Evolutionary conservation across 192 early-diverging fungal species (phyloP).

Genomic region (Backusella tarrabulga): DNA sequence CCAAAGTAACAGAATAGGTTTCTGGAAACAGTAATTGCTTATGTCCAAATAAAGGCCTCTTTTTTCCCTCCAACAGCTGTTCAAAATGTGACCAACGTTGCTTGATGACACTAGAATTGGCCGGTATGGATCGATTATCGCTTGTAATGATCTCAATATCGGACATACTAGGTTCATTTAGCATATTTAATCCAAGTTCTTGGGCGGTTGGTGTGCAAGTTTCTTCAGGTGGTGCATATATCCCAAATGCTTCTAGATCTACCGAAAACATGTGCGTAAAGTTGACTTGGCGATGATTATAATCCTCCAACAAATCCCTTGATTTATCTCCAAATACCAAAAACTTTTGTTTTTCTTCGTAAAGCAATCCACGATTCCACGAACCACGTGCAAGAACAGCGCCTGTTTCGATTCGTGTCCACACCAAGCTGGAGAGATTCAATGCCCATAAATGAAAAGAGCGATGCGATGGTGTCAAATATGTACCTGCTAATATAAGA

Average conservation of each 20-base stretch:
- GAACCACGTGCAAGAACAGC: constrained; percentile 63
- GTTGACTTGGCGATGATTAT: constrained; percentile 74
- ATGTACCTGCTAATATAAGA: constrained; percentile 67
- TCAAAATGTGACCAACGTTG: constrained; percentile 55
- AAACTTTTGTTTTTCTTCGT: constrained; percentile 59
- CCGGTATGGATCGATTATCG: constrained; percentile 46
- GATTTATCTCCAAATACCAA: constrained; percentile 68
- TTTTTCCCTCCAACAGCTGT: constrained; percentile 27
- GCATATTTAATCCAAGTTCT: constrained; percentile 51
- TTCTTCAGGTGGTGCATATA: constrained; percentile 48
- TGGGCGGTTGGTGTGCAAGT: constrained; percentile 51
- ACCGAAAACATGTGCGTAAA: constrained; percentile 71
- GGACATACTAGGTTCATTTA: constrained; percentile 52
- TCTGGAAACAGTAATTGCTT: constrained; percentile 35
- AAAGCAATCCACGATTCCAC: constrained; percentile 73
- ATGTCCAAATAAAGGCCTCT: neutral
- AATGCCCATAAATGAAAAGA: constrained; percentile 71
- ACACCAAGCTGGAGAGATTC: constrained; percentile 54
- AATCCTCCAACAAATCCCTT: constrained; percentile 69
- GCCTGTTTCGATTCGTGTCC: constrained; percentile 67
- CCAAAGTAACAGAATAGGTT: constrained; percentile 18
- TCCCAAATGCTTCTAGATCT: constrained; percentile 70
- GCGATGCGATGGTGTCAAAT: constrained; percentile 58
- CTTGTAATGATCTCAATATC: constrained; percentile 55
- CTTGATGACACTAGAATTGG: constrained; percentile 48